These are phyloP conservation scores for Trichomonas gallinae DNA, from an alignment of 208 protist genomes.

Conservation along the genomic window DNA sequence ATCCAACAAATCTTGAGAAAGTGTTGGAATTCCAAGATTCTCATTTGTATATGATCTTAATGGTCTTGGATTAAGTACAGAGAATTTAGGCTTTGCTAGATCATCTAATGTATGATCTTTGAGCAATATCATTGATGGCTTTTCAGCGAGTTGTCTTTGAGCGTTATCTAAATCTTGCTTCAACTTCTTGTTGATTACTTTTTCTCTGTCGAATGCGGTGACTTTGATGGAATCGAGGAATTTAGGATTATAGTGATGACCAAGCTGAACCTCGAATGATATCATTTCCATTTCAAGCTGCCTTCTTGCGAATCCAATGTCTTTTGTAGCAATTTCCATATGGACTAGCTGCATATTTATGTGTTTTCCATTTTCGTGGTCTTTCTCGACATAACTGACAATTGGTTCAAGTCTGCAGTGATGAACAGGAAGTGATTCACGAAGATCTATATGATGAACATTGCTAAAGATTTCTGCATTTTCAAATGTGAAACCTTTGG, in stretches of 20 bases:
- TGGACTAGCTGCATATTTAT: neutral
- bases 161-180: neutral
- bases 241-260: neutral
- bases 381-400: neutral
- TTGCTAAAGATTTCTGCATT: neutral
- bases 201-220: neutral
- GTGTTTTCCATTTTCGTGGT: neutral
- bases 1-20: neutral
- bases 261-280: neutral
- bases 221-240: neutral
- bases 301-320: neutral
- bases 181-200: neutral
- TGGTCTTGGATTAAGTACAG: neutral
- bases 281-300: neutral
- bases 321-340: neutral
- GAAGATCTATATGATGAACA: neutral
- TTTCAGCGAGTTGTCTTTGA: neutral
- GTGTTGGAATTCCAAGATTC: neutral
- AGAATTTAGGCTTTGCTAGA: neutral
- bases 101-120: neutral
- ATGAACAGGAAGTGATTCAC: neutral
- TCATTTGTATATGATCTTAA: neutral
- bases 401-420: neutral
- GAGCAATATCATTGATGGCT: neutral
- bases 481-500: neutral